Percentiles rank a stretch among this genome's conserved stretches.
These are phyloP conservation scores for Fusarium miscanthi DNA, from an alignment of 2,329 filamentous ascomycete genomes.

Conservation along the genomic window DNA sequence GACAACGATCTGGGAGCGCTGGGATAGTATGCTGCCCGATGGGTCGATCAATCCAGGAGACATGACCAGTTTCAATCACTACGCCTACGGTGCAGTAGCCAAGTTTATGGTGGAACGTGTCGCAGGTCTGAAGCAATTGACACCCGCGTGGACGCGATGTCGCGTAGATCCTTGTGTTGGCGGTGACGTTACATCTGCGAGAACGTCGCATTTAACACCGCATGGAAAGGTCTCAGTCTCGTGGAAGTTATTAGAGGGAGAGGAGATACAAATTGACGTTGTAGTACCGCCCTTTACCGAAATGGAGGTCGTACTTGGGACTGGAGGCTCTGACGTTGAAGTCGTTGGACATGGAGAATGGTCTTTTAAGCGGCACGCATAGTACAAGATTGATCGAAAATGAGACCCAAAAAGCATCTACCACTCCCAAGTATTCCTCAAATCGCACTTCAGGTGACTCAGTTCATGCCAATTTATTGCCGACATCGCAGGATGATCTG, in stretches of 20 bases:
- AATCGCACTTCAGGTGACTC: rapidly evolving
- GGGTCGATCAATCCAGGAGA: not conserved
- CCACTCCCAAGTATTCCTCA: rapidly evolving
- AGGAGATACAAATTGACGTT: not conserved
- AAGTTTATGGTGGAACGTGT: not conserved
- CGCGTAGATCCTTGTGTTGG: not conserved
- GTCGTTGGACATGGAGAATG: not conserved
- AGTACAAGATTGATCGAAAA: rapidly evolving
- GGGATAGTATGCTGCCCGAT: not conserved
- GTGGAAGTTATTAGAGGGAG: not conserved
- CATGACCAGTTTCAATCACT: not conserved
- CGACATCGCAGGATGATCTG: not conserved
- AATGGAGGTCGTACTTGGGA: not conserved
- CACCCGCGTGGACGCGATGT: not conserved
- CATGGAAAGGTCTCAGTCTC: not conserved
- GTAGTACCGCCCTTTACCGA: not conserved
- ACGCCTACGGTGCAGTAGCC: not conserved
- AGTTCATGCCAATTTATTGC: rapidly evolving
- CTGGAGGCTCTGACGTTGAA: not conserved
- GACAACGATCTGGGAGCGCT: not conserved
- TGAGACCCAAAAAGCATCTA: rapidly evolving
- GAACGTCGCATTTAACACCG: not conserved
- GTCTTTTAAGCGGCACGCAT: not conserved
- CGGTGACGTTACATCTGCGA: not conserved
- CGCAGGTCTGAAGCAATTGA: not conserved